Percentiles rank a stretch among this genome's conserved stretches.
These are phyloP conservation scores for Silybum marianum DNA, from an alignment of 129 eudicot genomes.

Conservation along the genomic window DNA sequence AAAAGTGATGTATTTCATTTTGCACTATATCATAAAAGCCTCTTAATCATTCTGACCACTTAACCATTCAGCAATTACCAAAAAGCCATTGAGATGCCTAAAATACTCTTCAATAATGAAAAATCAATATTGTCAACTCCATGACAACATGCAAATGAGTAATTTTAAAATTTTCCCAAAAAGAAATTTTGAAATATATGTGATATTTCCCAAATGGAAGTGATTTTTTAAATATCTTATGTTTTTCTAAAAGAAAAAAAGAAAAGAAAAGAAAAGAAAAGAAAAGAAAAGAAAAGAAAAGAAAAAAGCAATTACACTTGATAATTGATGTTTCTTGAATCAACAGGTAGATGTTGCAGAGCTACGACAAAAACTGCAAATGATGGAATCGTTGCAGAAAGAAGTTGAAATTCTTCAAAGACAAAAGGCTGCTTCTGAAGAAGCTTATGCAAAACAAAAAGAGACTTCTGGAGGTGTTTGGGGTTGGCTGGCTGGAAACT, in stretches of 20 bases:
- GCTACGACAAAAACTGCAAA: slow-evolving; percentile 90
- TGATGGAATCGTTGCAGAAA: slow-evolving; percentile 82
- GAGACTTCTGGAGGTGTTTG: slow-evolving; percentile 95
- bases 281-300: not conserved
- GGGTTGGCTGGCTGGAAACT: slow-evolving; percentile 96
- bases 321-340: not conserved
- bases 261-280: not conserved
- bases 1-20: no score
- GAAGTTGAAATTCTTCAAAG: slow-evolving; percentile 88
- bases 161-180: no score
- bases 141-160: not conserved
- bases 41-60: no score
- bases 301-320: not conserved
- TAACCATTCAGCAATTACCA: no score
- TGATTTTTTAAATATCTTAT: no score
- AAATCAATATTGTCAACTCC: no score
- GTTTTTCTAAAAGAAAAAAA: not conserved
- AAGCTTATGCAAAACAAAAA: slow-evolving; percentile 85
- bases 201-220: not conserved
- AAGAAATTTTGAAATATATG: no score
- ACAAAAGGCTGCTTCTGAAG: slow-evolving; percentile 98
- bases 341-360: slow-evolving; percentile 96
- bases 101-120: no score
- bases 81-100: no score
- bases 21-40: no score